Evolutionary conservation across 345 rosid species (phyloP).

Genomic region (Populus euphratica): DNA sequence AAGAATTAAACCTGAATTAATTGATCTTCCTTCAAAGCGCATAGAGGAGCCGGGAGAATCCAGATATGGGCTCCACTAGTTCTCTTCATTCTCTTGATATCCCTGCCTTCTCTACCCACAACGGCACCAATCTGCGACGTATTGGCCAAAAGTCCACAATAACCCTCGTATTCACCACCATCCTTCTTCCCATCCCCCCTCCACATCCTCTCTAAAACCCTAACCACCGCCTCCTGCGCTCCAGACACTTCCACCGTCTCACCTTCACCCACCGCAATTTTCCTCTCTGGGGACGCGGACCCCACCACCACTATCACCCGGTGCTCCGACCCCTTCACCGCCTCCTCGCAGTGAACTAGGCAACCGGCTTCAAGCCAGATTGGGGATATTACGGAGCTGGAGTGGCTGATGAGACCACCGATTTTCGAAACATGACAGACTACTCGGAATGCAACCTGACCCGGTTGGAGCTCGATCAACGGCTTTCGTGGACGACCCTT

Average conservation of each 20-base stretch:
- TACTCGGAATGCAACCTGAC: constrained; percentile 19
- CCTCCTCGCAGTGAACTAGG: constrained; percentile 1
- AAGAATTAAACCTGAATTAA: constrained; percentile 50
- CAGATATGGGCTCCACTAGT: constrained; percentile 50
- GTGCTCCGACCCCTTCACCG: constrained; percentile 11
- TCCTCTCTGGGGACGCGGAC: constrained; percentile 4
- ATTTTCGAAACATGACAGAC: constrained; percentile 18
- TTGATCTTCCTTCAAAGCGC: constrained; percentile 41
- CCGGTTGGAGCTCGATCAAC: constrained; percentile 14
- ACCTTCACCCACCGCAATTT: neutral
- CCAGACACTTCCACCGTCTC: constrained; percentile 30
- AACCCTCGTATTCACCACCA: constrained; percentile 21
- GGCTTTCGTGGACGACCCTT: neutral
- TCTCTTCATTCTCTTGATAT: constrained; percentile 42
- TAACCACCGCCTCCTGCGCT: constrained; percentile 57
- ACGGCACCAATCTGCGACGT: constrained; percentile 48
- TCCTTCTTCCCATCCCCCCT: constrained; percentile 31
- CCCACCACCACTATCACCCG: constrained; percentile 13
- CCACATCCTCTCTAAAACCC: constrained; percentile 65
- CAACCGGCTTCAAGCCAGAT: constrained; percentile 20
- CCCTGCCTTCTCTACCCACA: constrained; percentile 44
- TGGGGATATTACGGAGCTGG: constrained; percentile 19
- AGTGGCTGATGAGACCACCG: constrained; percentile 20
- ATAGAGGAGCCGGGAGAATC: constrained; percentile 51
- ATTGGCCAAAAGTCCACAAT: constrained; percentile 57